Conservation (phyloP, 148 eudicot genomes). For the Linanthus parryae region DNA sequence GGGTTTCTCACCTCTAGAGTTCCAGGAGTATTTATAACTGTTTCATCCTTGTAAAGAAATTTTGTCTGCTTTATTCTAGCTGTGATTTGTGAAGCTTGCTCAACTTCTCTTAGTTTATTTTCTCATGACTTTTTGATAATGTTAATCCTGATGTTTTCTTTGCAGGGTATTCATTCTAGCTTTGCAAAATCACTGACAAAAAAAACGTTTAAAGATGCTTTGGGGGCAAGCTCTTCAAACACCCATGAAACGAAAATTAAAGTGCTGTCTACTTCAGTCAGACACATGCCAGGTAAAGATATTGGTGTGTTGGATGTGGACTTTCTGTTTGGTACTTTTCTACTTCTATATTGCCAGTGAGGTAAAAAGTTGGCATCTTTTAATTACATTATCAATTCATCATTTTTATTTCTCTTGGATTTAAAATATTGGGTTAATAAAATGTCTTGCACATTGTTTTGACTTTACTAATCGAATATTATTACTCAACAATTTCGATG, state of each 20-base stretch:
- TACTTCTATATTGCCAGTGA: background rate
- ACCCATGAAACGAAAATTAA: constrained; percentile 8
- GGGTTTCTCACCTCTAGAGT: too few relatives aligned
- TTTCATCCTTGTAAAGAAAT: too few relatives aligned
- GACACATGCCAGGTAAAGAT: constrained; percentile 25
- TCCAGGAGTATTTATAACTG: too few relatives aligned
- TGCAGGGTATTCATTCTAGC: constrained; percentile 29
- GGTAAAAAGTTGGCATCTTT: too few relatives aligned
- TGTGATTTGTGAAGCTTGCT: background rate
- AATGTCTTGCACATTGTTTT: background rate
- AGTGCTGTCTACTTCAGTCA: constrained; percentile 16
- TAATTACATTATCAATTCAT: background rate
- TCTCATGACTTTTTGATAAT: background rate
- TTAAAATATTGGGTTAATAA: background rate
- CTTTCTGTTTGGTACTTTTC: background rate
- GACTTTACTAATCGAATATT: background rate
- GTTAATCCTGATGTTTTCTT: background rate
- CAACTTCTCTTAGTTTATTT: background rate
- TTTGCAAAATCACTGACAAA: constrained; percentile 20
- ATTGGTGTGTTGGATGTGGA: background rate
- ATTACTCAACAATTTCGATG: background rate
- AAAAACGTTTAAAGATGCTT: constrained; percentile 17
- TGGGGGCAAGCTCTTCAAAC: constrained; percentile 10
- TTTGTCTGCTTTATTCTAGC: too few relatives aligned
- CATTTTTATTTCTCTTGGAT: background rate